These are phyloP conservation scores for Aspergillus sp. DNA, from an alignment of 2,329 filamentous ascomycete species.

Conservation along the genomic window DNA sequence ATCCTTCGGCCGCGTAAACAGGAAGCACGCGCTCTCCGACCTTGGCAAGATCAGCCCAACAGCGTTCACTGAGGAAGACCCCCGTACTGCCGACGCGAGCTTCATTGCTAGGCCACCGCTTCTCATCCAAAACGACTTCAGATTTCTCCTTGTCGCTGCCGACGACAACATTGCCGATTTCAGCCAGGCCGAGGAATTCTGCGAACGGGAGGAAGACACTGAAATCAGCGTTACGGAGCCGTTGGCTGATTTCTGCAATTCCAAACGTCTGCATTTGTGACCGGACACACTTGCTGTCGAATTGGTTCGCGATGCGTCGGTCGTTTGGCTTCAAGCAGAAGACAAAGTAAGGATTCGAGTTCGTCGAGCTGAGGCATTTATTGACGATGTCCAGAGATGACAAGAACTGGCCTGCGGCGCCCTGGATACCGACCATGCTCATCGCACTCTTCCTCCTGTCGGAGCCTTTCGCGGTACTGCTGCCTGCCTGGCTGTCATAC, in stretches of 20 bases:
- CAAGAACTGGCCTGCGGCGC: conserved; percentile 89
- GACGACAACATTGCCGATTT: conserved; percentile 79
- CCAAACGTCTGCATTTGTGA: conserved; percentile 93
- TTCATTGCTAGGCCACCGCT: conserved; percentile 89
- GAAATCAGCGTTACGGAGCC: conserved; percentile 89
- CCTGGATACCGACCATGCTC: conserved; percentile 58
- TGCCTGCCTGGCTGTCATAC: conserved; percentile 32
- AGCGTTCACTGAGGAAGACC: conserved; percentile 91
- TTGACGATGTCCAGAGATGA: conserved; percentile 86
- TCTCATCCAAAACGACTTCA: conserved; percentile 86
- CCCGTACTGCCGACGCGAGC: conserved; percentile 87
- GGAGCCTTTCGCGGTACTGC: conserved; percentile 26
- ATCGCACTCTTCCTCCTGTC: conserved; percentile 39
- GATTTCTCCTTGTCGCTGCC: conserved; percentile 91
- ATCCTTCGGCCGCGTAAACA: conserved; percentile 59
- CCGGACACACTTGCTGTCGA: conserved; percentile 96
- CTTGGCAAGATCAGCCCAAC: conserved; percentile 87
- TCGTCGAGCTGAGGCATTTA: conserved; percentile 75
- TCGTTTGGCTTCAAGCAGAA: conserved; percentile 98
- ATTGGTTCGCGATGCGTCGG: conserved; percentile 94
- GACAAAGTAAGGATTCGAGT: conserved; percentile 91
- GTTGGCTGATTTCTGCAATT: conserved; percentile 93
- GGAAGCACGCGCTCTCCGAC: conserved; percentile 62
- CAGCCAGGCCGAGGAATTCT: conserved; percentile 87
- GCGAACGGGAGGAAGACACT: conserved; percentile 93